These are phyloP conservation scores for Kurtzmaniella quercitrusa DNA, from an alignment of 1,139 yeast genomes.

Conservation along the genomic window DNA sequence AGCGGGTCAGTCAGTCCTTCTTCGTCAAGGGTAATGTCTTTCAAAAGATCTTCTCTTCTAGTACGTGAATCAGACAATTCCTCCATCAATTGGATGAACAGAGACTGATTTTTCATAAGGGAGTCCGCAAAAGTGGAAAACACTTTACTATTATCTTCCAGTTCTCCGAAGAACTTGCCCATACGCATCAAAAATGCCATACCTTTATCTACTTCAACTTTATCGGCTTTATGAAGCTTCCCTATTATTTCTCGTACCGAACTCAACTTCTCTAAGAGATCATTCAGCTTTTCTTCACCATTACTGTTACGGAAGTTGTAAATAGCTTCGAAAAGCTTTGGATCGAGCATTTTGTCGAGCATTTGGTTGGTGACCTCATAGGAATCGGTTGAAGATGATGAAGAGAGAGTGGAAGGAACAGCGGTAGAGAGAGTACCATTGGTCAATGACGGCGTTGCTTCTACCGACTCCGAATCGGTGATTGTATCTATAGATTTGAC, in stretches of 20 bases:
- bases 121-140: constrained; percentile 73
- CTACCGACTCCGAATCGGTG: too few relatives aligned
- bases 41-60: constrained; percentile 41
- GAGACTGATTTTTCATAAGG: constrained; percentile 68
- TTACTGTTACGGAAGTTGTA: constrained; percentile 18
- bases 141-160: constrained; percentile 20
- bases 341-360: constrained; percentile 25
- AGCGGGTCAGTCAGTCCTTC: not conserved
- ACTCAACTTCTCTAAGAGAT: constrained; percentile 25
- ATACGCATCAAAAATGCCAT: constrained; percentile 24
- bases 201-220: constrained; percentile 25
- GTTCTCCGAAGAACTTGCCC: constrained; percentile 19
- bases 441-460: too few relatives aligned
- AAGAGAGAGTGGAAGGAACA: not conserved
- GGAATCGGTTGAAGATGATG: constrained; percentile 7
- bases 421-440: not conserved
- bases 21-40: constrained; percentile 9
- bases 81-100: constrained; percentile 76
- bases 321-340: constrained; percentile 26
- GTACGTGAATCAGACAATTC: constrained; percentile 57
- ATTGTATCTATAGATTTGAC: too few relatives aligned
- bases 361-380: not conserved
- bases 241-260: constrained; percentile 25
- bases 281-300: constrained; percentile 16
- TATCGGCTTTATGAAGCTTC: constrained; percentile 25